Evolutionary conservation across 1,284 basidiomycete species (phyloP).

Genomic region (Cryptococcus neoformans): DNA sequence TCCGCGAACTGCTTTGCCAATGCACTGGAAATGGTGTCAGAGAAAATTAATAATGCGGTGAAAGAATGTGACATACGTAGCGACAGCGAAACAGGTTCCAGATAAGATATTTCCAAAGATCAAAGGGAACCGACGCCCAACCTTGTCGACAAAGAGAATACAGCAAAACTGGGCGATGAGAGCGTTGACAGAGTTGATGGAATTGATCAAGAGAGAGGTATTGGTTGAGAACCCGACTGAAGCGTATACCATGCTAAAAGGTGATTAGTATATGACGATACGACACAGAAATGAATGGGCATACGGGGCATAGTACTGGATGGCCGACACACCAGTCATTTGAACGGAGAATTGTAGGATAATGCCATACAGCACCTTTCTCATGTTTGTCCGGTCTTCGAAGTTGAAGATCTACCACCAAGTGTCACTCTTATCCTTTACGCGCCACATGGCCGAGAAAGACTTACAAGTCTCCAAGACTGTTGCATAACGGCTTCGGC

Average conservation of each 20-base stretch:
- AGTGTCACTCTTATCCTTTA: neutral
- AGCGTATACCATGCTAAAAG: constrained; percentile 16
- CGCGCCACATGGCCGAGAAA: neutral
- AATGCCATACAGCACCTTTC: constrained; percentile 52
- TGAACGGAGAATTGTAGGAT: constrained; percentile 52
- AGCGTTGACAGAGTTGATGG: constrained; percentile 61
- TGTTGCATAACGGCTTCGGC: constrained; percentile 44
- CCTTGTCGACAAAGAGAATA: constrained; percentile 58
- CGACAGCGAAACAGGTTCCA: constrained; percentile 42
- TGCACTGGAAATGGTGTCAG: constrained; percentile 6
- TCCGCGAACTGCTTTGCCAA: constrained; percentile 18
- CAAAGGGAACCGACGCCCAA: constrained; percentile 57
- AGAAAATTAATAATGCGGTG: neutral
- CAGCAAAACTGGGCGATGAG: constrained; percentile 59
- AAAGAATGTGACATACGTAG: constrained; percentile 22
- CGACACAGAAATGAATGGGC: constrained; percentile 1
- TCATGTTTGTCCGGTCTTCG: constrained; percentile 53
- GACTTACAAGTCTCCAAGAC: constrained; percentile 30
- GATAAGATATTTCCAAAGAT: constrained; percentile 58
- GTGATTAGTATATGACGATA: neutral
- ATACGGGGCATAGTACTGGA: constrained; percentile 54
- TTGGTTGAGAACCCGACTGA: constrained; percentile 52
- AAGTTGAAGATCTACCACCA: constrained; percentile 51
- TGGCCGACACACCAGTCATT: constrained; percentile 56
- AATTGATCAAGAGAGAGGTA: constrained; percentile 59